Evolutionary conservation across 352 stramenopile species (phyloP).

Genomic region (Phytophthora colocasiae): DNA sequence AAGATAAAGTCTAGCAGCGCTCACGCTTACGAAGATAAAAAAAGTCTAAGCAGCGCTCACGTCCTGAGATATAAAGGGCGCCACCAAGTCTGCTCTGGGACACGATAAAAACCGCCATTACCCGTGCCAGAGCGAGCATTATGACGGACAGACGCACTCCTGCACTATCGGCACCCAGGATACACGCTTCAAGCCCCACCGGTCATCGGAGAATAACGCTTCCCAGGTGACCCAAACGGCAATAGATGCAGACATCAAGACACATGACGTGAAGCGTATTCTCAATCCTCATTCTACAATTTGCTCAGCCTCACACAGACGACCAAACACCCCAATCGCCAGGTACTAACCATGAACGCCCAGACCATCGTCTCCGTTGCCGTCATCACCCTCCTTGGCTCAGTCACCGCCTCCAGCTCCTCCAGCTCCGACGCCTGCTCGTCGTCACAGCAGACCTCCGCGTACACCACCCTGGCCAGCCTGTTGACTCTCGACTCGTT

Average conservation of each 20-base stretch:
- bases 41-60: too few species aligned
- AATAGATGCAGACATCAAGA: too few species aligned
- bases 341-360: constrained; percentile 28
- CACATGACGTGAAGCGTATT: neutral
- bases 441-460: neutral
- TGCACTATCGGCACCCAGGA: neutral
- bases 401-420: constrained; percentile 7
- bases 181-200: neutral
- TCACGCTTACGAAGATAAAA: too few species aligned
- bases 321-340: constrained; percentile 4
- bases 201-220: neutral
- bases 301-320: neutral
- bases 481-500: constrained; percentile 33
- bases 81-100: neutral
- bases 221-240: neutral
- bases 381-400: constrained; percentile 14
- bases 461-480: constrained; percentile 35
- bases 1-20: neutral
- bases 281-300: constrained; percentile 3
- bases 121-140: neutral
- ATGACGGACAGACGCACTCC: neutral
- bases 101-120: neutral
- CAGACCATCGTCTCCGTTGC: constrained; percentile 21
- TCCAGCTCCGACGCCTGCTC: neutral
- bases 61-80: neutral